Evolutionary conservation across 1,139 yeast genomes (phyloP).

Genomic region (Kodamaea suecica): DNA sequence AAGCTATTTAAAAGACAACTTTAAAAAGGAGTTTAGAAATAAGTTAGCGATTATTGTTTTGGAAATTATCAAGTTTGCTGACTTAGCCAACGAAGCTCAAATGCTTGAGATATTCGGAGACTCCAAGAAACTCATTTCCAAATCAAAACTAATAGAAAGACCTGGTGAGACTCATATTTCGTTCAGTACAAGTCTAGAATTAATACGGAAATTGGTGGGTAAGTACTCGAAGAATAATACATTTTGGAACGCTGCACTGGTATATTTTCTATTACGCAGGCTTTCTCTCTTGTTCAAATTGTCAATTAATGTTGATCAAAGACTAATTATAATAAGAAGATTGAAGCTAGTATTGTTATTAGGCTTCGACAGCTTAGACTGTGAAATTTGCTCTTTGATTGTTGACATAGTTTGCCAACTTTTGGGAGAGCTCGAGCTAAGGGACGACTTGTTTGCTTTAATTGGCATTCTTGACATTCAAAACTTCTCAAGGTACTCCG

Average conservation of each 20-base stretch:
- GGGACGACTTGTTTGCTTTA: slow-evolving; percentile 23
- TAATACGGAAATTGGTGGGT: slow-evolving; percentile 17
- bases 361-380: slow-evolving; percentile 18
- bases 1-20: slow-evolving; percentile 11
- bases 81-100: slow-evolving; percentile 30
- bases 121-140: slow-evolving; percentile 4
- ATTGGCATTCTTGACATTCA: slow-evolving; percentile 13
- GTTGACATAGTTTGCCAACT: slow-evolving; percentile 21
- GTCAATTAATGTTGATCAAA: slow-evolving; percentile 23
- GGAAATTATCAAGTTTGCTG: slow-evolving; percentile 38
- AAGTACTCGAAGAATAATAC: slow-evolving; percentile 16
- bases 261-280: slow-evolving; percentile 39
- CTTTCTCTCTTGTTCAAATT: slow-evolving; percentile 25
- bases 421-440: slow-evolving; percentile 15
- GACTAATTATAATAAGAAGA: slow-evolving; percentile 29
- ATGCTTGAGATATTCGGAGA: slow-evolving; percentile 15
- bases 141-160: slow-evolving; percentile 12
- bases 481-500: slow-evolving; percentile 9
- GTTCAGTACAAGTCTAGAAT: slow-evolving; percentile 26
- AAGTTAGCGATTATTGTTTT: slow-evolving; percentile 29
- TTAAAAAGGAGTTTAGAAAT: slow-evolving; percentile 21
- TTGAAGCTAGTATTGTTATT: slow-evolving; percentile 37
- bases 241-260: slow-evolving; percentile 37
- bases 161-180: slow-evolving; percentile 22
- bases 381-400: slow-evolving; percentile 20